Conservation (phyloP, 2,329 filamentous ascomycete species). For the Lecanicillium sp. region DNA sequence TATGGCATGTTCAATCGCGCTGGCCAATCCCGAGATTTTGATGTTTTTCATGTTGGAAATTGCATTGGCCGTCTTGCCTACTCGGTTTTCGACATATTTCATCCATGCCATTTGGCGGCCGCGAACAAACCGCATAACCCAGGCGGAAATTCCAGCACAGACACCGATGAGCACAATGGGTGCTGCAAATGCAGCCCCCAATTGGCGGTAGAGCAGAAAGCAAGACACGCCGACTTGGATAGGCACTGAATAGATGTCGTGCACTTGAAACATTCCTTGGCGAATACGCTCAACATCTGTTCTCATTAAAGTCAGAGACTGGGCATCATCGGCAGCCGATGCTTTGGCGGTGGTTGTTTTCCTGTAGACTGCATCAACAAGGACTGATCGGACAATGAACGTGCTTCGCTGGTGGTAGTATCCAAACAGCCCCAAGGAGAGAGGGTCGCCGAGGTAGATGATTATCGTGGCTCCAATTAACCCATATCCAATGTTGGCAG, state of each 20-base stretch:
- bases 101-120: slow-evolving; percentile 27
- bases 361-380: slow-evolving; percentile 24
- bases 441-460: slow-evolving; percentile 31
- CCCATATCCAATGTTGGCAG: slow-evolving; percentile 23
- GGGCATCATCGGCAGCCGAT: slow-evolving; percentile 26
- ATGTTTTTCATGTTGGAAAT: slow-evolving; percentile 24
- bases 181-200: slow-evolving; percentile 39
- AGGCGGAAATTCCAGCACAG: slow-evolving; percentile 9
- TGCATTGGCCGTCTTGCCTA: slow-evolving; percentile 21
- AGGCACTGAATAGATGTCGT: slow-evolving; percentile 32
- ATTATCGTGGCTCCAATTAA: slow-evolving; percentile 32
- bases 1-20: slow-evolving; percentile 14
- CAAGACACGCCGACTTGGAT: slow-evolving; percentile 36
- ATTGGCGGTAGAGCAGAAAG: slow-evolving; percentile 36
- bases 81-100: slow-evolving; percentile 24
- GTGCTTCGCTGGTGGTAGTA: slow-evolving; percentile 27
- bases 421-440: slow-evolving; percentile 28
- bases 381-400: slow-evolving; percentile 23
- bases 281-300: slow-evolving; percentile 37
- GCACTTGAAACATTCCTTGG: slow-evolving; percentile 23
- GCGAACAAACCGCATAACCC: slow-evolving; percentile 11
- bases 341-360: slow-evolving; percentile 24
- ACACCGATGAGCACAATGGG: slow-evolving; percentile 35
- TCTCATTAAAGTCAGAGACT: slow-evolving; percentile 39
- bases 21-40: slow-evolving; percentile 22